Percentiles rank a stretch among this genome's conserved stretches.
These are phyloP conservation scores for Debaryomyces prosopidis DNA, from an alignment of 805 yeast genomes.

Conservation along the genomic window DNA sequence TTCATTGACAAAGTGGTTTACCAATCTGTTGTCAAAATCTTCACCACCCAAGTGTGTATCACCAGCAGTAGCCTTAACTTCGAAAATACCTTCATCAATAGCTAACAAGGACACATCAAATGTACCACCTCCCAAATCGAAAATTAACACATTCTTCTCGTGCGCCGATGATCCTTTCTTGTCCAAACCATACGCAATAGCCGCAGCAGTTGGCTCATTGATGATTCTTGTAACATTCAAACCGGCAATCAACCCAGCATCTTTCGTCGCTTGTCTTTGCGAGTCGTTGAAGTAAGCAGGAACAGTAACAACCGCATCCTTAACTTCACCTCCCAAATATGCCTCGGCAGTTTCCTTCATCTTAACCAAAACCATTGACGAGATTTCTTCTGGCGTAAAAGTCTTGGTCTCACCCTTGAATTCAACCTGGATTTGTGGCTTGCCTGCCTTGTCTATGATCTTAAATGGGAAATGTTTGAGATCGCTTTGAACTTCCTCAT, in stretches of 20 bases:
- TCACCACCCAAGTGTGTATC: slow-evolving; percentile 98
- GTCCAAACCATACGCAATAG: slow-evolving; percentile 47
- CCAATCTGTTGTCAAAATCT: slow-evolving; percentile 89
- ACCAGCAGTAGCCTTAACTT: slow-evolving; percentile 93
- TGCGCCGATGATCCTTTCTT: slow-evolving; percentile 50
- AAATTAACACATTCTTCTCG: slow-evolving; percentile 88
- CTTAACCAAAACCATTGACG: slow-evolving; percentile 88
- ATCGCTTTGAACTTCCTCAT: slow-evolving; percentile 76
- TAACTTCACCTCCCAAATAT: slow-evolving; percentile 79
- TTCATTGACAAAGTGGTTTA: slow-evolving; percentile 85
- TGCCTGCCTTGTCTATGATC: slow-evolving; percentile 73
- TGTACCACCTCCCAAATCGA: slow-evolving; percentile 98
- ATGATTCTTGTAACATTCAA: slow-evolving; percentile 44
- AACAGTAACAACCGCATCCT: slow-evolving; percentile 47
- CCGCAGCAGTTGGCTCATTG: slow-evolving; percentile 48
- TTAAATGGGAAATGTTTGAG: slow-evolving; percentile 88
- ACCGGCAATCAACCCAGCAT: slow-evolving; percentile 48
- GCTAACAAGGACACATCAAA: slow-evolving; percentile 88
- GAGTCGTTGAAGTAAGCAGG: slow-evolving; percentile 47
- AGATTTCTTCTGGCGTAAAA: slow-evolving; percentile 92
- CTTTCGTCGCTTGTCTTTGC: slow-evolving; percentile 47
- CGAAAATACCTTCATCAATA: slow-evolving; percentile 89
- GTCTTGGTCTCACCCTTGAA: slow-evolving; percentile 83
- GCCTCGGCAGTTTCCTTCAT: slow-evolving; percentile 95
- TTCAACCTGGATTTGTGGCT: slow-evolving; percentile 86